phyloP scores from a whole-genome alignment of 192 early-diverging fungal genomes.

The Dissophora ornata region DNA sequence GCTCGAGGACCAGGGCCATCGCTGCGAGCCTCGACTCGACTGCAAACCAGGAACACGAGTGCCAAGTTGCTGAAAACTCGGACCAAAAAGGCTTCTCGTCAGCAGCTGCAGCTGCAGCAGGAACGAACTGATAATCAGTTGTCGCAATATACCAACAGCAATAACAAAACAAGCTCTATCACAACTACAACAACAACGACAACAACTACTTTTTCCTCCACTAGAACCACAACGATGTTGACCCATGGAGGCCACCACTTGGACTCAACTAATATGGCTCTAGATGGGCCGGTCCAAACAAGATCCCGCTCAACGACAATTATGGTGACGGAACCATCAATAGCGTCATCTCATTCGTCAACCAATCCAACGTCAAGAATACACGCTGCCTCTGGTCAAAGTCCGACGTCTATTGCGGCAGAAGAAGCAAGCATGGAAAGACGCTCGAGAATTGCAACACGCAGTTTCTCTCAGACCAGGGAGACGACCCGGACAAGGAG shows the following conservation, averaged over 20 bases:
- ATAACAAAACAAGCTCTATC: neutral
- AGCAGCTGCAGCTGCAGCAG: conserved; percentile 33
- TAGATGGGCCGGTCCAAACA: conserved; percentile 38
- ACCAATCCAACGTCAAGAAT: conserved; percentile 11
- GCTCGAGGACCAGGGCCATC: conserved; percentile 51
- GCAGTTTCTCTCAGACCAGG: conserved; percentile 38
- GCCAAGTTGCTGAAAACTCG: conserved; percentile 29
- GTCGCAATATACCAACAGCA: conserved; percentile 39
- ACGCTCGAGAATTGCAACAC: conserved; percentile 33
- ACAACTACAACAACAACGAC: conserved; percentile 15
- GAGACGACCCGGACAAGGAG: conserved; percentile 26
- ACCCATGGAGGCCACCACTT: neutral
- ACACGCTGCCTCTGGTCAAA: conserved; percentile 5
- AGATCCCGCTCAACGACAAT: conserved; percentile 24
- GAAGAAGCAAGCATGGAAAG: conserved; percentile 18
- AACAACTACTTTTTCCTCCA: neutral
- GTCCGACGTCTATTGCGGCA: conserved; percentile 22
- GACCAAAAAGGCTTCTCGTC: conserved; percentile 37
- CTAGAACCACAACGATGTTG: conserved; percentile 1
- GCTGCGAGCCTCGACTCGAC: conserved; percentile 38
- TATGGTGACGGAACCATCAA: conserved; percentile 4
- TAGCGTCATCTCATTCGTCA: neutral
- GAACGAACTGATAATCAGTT: conserved; percentile 20
- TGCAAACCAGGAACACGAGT: conserved; percentile 51
- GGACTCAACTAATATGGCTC: conserved; percentile 12